Evolutionary conservation across 1,139 yeast genomes (phyloP), one percentile per base, ranked within the genome.

Genomic region (Saccharomyces hybrid): DNA sequence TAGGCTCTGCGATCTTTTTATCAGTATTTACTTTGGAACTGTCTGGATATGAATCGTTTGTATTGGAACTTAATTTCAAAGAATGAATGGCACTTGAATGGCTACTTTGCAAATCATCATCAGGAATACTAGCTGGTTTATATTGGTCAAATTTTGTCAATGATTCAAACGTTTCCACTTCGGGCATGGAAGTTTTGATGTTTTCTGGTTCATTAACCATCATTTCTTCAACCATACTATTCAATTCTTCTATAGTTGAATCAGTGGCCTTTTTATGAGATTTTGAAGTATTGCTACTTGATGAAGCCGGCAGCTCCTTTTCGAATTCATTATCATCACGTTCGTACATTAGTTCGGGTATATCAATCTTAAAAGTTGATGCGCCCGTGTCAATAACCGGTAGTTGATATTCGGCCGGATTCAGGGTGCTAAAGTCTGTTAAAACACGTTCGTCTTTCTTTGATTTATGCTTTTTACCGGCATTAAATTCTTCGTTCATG

Each of bases 211-310:
- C 67, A 49, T 62, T 65, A 1, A 65, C 41, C 41, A 70, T 63
- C 66, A 72, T 63, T 27, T 70, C 62, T 49, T 70, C 73, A n/a
- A 72, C 72, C 72, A 72, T 67, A 26, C 59, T 64, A 28, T 57
- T 65, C 47, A 68, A 34, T 32, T 66, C 70, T 28, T 64, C 65
- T 34, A 65, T 58, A 2, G 66, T 61, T 34, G 58, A 58, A 11
- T 59, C 59, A 9, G 59, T 56, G 8, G 58, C 25, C 19, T 38
- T 32, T 41, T 41, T 23, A 27, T 14, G 13, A 1, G 46, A 29
- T 25, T 31, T 13, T 42, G 3, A n/a, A 46, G 13, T n/a, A 19
- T 27, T 31, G 14, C 13, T 51, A 25, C 34, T 50, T 5, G 23
- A 19, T 19, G 23, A 19, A 19, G 23, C 23, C 23, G 23, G 23